Percentiles rank a stretch among this genome's conserved stretches.
Evolutionary conservation across 2,329 filamentous ascomycete species (phyloP).

Genomic region (Emericellopsis cladophorae): DNA sequence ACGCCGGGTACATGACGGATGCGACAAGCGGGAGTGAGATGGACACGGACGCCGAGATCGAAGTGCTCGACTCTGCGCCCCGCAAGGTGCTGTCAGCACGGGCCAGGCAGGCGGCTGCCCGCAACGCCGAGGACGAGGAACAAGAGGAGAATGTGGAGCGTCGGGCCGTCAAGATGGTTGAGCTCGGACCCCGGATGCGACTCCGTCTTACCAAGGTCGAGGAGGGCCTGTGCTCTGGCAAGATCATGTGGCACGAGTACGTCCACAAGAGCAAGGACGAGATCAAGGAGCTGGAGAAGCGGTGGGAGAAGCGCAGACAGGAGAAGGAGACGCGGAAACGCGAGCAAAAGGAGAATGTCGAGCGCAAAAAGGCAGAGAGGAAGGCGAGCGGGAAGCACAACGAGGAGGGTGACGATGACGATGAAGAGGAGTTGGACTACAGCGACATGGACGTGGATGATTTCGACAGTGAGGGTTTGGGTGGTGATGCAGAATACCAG

Average conservation of each 20-base stretch:
- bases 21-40: conserved; percentile 76
- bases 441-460: conserved; percentile 32
- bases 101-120: conserved; percentile 26
- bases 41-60: conserved; percentile 92
- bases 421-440: conserved; percentile 27
- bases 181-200: conserved; percentile 82
- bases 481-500: conserved; percentile 34
- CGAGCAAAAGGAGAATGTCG: conserved; percentile 81
- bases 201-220: conserved; percentile 90
- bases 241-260: conserved; percentile 96
- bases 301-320: conserved; percentile 64
- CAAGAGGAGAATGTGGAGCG: conserved; percentile 55
- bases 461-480: conserved; percentile 38
- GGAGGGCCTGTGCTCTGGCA: conserved; percentile 80
- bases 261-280: conserved; percentile 75
- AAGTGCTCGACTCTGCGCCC: conserved; percentile 56
- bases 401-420: conserved; percentile 17
- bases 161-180: conserved; percentile 80
- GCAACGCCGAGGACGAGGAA: conserved; percentile 29
- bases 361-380: conserved; percentile 56
- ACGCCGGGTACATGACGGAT: conserved; percentile 78
- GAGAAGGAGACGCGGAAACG: conserved; percentile 75
- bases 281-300: conserved; percentile 63
- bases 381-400: conserved; percentile 24
- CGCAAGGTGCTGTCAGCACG: conserved; percentile 48